Evolutionary conservation across 345 rosid species (phyloP).

Genomic region (Luvunga scandens): DNA sequence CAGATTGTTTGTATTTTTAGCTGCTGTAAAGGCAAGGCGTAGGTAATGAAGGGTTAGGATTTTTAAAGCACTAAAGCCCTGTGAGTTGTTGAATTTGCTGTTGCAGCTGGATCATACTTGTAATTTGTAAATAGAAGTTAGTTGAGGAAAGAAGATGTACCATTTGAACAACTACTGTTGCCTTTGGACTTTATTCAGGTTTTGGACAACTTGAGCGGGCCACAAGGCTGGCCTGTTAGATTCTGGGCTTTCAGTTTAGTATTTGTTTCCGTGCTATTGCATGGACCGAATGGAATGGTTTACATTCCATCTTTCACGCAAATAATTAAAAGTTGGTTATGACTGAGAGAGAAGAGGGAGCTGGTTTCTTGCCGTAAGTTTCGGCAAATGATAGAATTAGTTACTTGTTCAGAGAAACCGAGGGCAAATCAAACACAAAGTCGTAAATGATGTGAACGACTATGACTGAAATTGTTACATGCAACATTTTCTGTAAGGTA

Average conservation of each 20-base stretch:
- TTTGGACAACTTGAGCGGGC: neutral
- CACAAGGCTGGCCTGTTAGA: too few species aligned
- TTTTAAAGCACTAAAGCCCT: neutral
- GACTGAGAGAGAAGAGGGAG: neutral
- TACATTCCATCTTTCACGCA: too few species aligned
- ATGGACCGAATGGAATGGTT: too few species aligned
- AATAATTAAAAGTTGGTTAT: too few species aligned
- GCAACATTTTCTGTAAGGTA: too few species aligned
- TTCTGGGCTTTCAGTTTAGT: too few species aligned
- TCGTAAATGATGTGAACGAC: neutral
- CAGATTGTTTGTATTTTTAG: neutral
- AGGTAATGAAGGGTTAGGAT: constrained; percentile 5
- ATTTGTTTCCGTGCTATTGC: too few species aligned
- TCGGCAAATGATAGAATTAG: neutral
- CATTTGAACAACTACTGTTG: neutral
- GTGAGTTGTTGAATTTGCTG: neutral
- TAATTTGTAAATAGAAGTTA: neutral
- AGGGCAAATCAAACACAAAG: neutral
- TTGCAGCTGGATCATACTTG: neutral
- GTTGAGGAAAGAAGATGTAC: neutral
- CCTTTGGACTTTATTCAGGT: neutral
- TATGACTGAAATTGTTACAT: neutral
- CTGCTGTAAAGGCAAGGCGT: neutral
- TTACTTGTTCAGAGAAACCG: neutral
- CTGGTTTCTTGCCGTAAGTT: neutral